phyloP scores from a whole-genome alignment of 805 yeast species.

The Nakazawaea laoshanensis region DNA sequence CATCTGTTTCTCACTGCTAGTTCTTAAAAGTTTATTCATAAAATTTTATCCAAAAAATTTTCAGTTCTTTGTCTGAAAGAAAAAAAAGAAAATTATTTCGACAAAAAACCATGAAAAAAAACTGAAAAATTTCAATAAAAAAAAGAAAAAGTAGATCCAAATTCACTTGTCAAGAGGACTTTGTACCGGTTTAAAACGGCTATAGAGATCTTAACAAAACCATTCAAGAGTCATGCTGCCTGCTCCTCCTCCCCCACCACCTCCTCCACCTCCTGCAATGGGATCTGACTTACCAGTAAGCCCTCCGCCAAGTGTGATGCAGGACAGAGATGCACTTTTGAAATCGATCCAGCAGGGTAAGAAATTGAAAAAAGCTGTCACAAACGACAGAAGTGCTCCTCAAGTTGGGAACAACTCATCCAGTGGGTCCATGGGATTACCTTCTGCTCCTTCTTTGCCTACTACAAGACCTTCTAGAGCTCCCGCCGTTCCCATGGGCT shows the following conservation, averaged over 20 bases:
- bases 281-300: slow-evolving; percentile 23
- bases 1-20: neutral
- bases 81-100: too few relatives aligned
- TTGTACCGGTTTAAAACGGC: too few relatives aligned
- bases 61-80: too few relatives aligned
- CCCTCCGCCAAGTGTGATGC: slow-evolving; percentile 18
- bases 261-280: slow-evolving; percentile 44
- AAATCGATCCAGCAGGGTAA: slow-evolving; percentile 78
- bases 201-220: neutral
- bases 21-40: too few relatives aligned
- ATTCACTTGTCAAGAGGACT: too few relatives aligned
- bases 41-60: too few relatives aligned
- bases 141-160: too few relatives aligned
- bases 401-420: slow-evolving; percentile 27
- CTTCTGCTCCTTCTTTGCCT: slow-evolving; percentile 18
- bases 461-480: slow-evolving; percentile 11
- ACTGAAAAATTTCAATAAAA: too few relatives aligned
- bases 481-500: slow-evolving; percentile 16
- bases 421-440: slow-evolving; percentile 12
- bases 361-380: slow-evolving; percentile 48
- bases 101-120: too few relatives aligned
- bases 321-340: slow-evolving; percentile 48
- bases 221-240: too few relatives aligned
- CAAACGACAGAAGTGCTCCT: slow-evolving; percentile 66
- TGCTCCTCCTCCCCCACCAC: slow-evolving; percentile 52